These are phyloP conservation scores for Macaranga tanarius DNA, from an alignment of 441 rosid genomes.

Conservation along the genomic window DNA sequence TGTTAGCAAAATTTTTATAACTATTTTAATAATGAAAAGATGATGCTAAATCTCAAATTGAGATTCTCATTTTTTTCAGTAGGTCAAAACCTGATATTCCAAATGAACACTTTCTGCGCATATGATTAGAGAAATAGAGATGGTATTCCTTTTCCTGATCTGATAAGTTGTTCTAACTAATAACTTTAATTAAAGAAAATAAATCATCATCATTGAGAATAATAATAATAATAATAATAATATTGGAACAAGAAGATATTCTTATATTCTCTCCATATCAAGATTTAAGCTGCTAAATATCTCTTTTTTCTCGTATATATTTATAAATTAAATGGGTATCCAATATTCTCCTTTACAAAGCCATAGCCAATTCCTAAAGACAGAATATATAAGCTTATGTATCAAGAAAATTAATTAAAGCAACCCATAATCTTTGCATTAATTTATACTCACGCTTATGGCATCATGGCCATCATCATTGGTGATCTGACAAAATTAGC, in stretches of 20 bases:
- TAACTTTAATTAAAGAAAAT: background rate
- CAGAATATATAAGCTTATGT: slow-evolving; percentile 7
- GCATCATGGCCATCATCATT: slow-evolving; percentile 49
- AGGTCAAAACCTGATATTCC: slow-evolving; percentile 34
- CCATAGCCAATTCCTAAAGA: slow-evolving; percentile 19
- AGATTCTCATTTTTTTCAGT: slow-evolving; percentile 25
- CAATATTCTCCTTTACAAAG: slow-evolving; percentile 8
- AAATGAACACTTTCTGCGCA: slow-evolving; percentile 32
- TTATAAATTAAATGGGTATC: background rate
- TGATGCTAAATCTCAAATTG: slow-evolving; percentile 10
- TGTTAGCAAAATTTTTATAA: background rate
- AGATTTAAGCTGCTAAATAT: background rate
- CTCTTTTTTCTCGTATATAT: background rate
- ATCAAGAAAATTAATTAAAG: slow-evolving; percentile 14
- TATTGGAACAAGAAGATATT: slow-evolving; percentile 22
- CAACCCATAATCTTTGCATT: slow-evolving; percentile 20
- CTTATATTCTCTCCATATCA: slow-evolving; percentile 27
- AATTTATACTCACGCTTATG: slow-evolving; percentile 24
- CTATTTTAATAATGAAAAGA: background rate
- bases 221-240: slow-evolving; percentile 25
- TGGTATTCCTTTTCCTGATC: slow-evolving; percentile 6
- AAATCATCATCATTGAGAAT: background rate
- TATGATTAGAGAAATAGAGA: slow-evolving; percentile 26
- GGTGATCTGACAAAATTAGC: slow-evolving; percentile 38
- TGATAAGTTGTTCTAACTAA: background rate